A percentile compares a stretch with the other conserved stretches of the same genome.
Conservation (phyloP, 228 moss, liverwort and hornwort genomes). For the Sphagnum magellanicum region DNA sequence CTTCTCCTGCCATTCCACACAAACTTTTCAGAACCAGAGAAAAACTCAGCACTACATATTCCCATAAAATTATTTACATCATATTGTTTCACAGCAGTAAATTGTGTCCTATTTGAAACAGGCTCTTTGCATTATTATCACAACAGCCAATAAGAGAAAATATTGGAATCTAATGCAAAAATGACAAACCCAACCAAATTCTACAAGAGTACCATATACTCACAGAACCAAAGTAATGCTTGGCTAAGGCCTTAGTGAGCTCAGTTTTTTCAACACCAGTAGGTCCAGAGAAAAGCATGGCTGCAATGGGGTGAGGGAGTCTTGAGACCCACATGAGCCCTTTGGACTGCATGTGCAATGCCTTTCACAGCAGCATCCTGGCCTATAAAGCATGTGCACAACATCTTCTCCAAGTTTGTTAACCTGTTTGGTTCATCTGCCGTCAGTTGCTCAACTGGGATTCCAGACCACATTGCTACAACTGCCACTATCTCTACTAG, state of each 20-base stretch:
- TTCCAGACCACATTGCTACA: constrained; percentile 92
- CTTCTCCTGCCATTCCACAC: constrained; percentile 52
- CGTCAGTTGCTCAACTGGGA: constrained; percentile 86
- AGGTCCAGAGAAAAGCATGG: constrained; percentile 96
- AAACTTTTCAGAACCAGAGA: no score
- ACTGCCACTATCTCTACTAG: constrained; percentile 90
- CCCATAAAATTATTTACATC: no score
- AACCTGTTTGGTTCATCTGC: constrained; percentile 82
- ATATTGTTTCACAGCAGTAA: no score
- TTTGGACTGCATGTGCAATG: constrained; percentile 85
- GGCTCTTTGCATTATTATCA: background rate
- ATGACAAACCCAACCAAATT: background rate
- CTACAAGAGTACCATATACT: constrained; percentile 6
- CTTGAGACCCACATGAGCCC: constrained; percentile 94
- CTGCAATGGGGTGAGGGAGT: constrained; percentile 91
- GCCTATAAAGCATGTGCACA: constrained; percentile 84
- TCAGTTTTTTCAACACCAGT: constrained; percentile 98
- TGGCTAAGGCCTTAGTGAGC: constrained; percentile 85
- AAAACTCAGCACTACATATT: no score
- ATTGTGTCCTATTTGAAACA: background rate
- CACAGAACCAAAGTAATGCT: constrained; percentile 94
- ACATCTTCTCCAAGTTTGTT: constrained; percentile 74
- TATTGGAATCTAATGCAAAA: background rate
- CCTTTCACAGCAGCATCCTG: constrained; percentile 94
- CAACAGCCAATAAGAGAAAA: background rate